These are phyloP conservation scores for Rubia yunnanensis DNA, from an alignment of 257 asterid species.

Conservation along the genomic window DNA sequence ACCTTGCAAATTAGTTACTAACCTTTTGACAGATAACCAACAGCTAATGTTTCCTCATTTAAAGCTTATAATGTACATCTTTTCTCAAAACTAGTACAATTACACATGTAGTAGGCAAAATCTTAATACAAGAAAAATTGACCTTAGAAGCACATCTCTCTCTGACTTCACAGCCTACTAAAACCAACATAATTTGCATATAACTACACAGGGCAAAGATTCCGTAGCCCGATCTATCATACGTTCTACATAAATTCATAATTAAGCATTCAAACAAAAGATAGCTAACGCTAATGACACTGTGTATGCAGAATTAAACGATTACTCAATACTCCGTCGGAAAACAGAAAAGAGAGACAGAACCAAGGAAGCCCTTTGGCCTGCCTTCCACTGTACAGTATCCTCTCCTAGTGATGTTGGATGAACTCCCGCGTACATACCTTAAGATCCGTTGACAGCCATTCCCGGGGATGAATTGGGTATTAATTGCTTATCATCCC, in stretches of 20 bases:
- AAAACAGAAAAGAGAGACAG: conserved; percentile 16
- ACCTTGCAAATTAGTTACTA: background rate
- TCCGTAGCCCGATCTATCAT: conserved; percentile 14
- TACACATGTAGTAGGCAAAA: conserved; percentile 1
- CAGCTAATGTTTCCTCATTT: background rate
- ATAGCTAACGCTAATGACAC: conserved; percentile 21
- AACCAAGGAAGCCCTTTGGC: conserved; percentile 17
- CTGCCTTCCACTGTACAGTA: conserved; percentile 65
- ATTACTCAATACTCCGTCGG: conserved; percentile 14
- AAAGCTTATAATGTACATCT: background rate
- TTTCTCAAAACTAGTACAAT: background rate
- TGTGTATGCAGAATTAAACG: conserved; percentile 10
- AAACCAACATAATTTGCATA: conserved; percentile 7
- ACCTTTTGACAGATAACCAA: background rate
- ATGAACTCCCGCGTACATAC: conserved; percentile 16
- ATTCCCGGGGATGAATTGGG: conserved; percentile 71
- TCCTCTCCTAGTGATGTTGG: conserved; percentile 34
- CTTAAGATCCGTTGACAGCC: conserved; percentile 82
- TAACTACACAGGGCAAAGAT: conserved; percentile 11
- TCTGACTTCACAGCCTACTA: background rate
- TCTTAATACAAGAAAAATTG: background rate
- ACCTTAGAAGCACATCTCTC: background rate
- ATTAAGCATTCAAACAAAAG: background rate
- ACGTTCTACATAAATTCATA: conserved; percentile 12
- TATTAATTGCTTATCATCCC: conserved; percentile 43